phyloP scores from a whole-genome alignment of 805 yeast species.

The Schizosaccharomyces octosporus region DNA sequence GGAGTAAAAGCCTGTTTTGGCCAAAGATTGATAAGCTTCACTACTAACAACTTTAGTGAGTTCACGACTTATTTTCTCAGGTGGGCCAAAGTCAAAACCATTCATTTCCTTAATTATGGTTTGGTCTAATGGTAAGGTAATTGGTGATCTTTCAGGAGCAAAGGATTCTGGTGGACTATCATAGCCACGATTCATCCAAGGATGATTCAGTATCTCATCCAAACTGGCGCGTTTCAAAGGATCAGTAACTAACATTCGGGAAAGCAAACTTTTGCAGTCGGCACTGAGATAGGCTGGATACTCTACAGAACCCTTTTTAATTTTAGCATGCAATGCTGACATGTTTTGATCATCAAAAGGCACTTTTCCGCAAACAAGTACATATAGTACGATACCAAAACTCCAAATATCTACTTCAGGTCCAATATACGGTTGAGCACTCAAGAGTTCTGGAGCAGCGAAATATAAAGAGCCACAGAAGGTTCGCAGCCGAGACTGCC shows the following conservation, averaged over 20 bases:
- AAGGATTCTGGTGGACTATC: constrained; percentile 47
- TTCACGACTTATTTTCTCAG: constrained; percentile 29
- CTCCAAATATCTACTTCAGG: constrained; percentile 98
- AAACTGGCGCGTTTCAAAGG: constrained; percentile 59
- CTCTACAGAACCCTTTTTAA: constrained; percentile 75
- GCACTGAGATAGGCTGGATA: constrained; percentile 62
- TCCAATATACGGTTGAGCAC: constrained; percentile 79
- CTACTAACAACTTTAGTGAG: constrained; percentile 35
- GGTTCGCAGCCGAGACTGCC: constrained; percentile 51
- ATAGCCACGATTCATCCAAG: constrained; percentile 84
- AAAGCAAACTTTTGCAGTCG: constrained; percentile 49
- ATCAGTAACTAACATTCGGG: constrained; percentile 79
- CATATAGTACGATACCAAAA: constrained; percentile 87
- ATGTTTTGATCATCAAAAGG: constrained; percentile 94
- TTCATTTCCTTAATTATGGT: constrained; percentile 52
- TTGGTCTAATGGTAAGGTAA: constrained; percentile 41
- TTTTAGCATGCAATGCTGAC: constrained; percentile 74
- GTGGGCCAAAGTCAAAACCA: constrained; percentile 53
- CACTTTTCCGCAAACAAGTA: constrained; percentile 87
- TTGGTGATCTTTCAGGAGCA: constrained; percentile 56
- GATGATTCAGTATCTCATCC: constrained; percentile 59
- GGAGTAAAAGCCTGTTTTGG: neutral
- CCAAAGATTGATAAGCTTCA: constrained; percentile 30
- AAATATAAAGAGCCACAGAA: constrained; percentile 92
- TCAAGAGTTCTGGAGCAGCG: constrained; percentile 91